Evolutionary conservation across 1,139 yeast genomes (phyloP), one percentile per base, ranked within the genome.

Genomic region (Debaryomyces robertsiae): DNA sequence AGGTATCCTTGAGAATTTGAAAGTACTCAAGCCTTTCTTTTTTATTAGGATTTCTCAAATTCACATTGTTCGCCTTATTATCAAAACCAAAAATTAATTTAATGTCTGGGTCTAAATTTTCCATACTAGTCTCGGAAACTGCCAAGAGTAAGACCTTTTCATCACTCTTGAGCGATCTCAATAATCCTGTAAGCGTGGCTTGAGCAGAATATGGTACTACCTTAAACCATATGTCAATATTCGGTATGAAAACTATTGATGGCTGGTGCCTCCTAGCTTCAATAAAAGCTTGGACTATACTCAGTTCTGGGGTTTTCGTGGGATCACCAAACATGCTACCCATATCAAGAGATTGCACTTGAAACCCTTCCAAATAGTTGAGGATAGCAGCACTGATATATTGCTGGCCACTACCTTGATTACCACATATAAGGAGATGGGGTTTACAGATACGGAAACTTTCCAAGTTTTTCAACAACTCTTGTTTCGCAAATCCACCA

Each of bases 261-360:
- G 98, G 98, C 44, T 86, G 88, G 50, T 91, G 95, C 55, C 96
- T 79, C 52, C 88, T 79, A 3, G 95, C 95, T 63, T 93, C 99
- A 23, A 86, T 74, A 56, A 94, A 84, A 17, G 88, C 75, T 57
- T 90, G 96, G 19, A 93, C 87, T 30, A 91, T 75, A 1, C 87
- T 77, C 57, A 90, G 87, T 55, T 93, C 98, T 1, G 95, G 83
- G 0, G 95, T 81, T 47, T 90, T 69, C 0, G 94, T 78, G 4
- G 95, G 75, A 54, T 91, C 98, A 10, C 93, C 82, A 51, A 84
- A 81, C 44, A 93, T 61, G 15, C 84, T 75, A 1, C 91, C 89
- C 46, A 93, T 69, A 59, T 93, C 98, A 35, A 94, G 69, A 1
- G 86, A 78, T 57, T 93, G 98, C 7, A 90, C 83, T 56, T 90